Conservation (phyloP, 1,284 basidiomycete species). For the Naganishia sp. region DNA sequence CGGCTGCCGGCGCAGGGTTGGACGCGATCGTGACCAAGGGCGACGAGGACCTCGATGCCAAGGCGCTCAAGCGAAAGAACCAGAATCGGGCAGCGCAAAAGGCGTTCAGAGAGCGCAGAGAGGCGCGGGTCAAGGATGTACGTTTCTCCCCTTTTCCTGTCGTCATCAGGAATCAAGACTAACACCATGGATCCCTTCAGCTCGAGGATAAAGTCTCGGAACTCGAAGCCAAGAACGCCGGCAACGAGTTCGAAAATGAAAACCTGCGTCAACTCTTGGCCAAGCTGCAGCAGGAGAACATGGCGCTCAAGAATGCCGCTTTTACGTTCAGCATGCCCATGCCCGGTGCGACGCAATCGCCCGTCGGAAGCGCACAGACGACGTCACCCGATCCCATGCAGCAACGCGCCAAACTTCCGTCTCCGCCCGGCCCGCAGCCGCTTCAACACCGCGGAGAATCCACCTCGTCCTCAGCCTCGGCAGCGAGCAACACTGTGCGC, state of each 20-base stretch:
- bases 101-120: conserved; percentile 54
- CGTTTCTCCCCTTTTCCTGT: conserved; percentile 32
- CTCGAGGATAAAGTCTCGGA: conserved; percentile 53
- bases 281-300: conserved; percentile 54
- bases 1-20: not conserved
- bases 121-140: conserved; percentile 53
- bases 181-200: conserved; percentile 34
- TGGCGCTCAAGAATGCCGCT: conserved; percentile 50
- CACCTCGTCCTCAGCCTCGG: conserved; percentile 18
- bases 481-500: conserved; percentile 14
- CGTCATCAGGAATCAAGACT: no score
- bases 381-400: not conserved
- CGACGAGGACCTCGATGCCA: conserved; percentile 32
- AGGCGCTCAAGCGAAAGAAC: conserved; percentile 53
- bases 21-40: conserved; percentile 10
- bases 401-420: not conserved
- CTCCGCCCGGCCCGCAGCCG: conserved; percentile 6
- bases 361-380: conserved; percentile 1
- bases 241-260: conserved; percentile 52
- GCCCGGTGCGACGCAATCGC: conserved; percentile 26
- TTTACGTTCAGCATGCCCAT: conserved; percentile 54
- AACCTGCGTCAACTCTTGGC: conserved; percentile 52
- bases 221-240: conserved; percentile 50
- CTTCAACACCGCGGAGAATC: conserved; percentile 25
- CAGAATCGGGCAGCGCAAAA: conserved; percentile 56